Evolutionary conservation across 345 rosid species (phyloP), one percentile per base, ranked within the genome.

Genomic region (Eucalyptus albens): DNA sequence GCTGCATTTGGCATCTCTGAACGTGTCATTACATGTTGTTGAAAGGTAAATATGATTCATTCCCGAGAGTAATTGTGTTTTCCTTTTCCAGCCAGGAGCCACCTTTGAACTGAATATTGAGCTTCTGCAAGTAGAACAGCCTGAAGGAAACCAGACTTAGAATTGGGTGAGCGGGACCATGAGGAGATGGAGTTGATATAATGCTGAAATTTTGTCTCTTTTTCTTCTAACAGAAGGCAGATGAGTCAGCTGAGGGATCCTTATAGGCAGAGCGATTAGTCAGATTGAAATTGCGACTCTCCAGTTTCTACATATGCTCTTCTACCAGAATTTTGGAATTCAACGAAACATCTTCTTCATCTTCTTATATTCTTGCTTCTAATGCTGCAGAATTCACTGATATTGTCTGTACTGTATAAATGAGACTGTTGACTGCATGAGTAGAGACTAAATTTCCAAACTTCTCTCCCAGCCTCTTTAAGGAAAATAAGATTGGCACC

Each of bases 21-120:
- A 4, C 3, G 2, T 33, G 44, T 72, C 82, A 3, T 33, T 72
- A 72, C 44, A 72, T 72, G 44, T 72, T 42, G 14, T 72, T 72
- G 82, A 72, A 42, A 72, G 82, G 21, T 8, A 9, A 69, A 33
- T 17, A 9, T 3, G 82, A 33, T 19, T 42, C 11, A 21, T 33
- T 72, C 82, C 15, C 0, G 26, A 69, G 44, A 69, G 7, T 72
- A 33, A 12, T 89, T 40, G 22, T 69, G 1, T 27, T 12, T 88
- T 81, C 5, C 59, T 29, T 37, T 40, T 91, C 96, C 97, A 97
- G 99, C 97, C 97, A 24, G 97, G 96, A 80, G 93, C 93, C 26
- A 91, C 96, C 56, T 96, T 97, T 90, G 98, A 95, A 89, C 92
- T 97, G 87, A 95, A 96, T 86, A 94, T 96, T 15, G 98, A 97